These are phyloP conservation scores for Eragrostis nindensis DNA, from an alignment of 176 grass and related monocot genomes.

Conservation along the genomic window DNA sequence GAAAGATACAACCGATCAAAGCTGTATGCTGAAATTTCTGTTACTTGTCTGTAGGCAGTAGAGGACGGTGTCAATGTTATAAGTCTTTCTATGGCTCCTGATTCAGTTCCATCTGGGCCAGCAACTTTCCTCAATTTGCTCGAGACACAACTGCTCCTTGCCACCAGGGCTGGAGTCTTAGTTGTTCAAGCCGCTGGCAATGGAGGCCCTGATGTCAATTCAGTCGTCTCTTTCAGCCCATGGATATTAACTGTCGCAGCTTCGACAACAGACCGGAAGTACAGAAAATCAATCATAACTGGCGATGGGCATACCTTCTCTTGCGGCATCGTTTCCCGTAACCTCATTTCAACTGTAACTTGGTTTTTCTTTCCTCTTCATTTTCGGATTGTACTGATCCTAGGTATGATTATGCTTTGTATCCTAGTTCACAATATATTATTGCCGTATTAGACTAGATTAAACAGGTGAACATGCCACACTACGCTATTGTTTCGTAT, in stretches of 20 bases:
- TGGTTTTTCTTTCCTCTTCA: not conserved
- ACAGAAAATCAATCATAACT: conserved; percentile 70
- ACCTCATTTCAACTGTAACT: conserved; percentile 44
- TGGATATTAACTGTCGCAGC: conserved; percentile 92
- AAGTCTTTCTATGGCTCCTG: conserved; percentile 78
- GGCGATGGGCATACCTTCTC: conserved; percentile 63
- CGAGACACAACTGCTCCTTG: conserved; percentile 85
- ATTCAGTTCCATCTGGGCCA: conserved; percentile 57
- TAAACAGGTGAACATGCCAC: not conserved
- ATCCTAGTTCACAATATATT: not conserved
- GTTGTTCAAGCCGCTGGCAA: conserved; percentile 93
- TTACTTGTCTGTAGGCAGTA: conserved; percentile 70
- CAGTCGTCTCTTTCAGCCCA: conserved; percentile 90
- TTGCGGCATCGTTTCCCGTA: conserved; percentile 65
- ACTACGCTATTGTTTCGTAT: conserved; percentile 22
- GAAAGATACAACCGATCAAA: conserved; percentile 27
- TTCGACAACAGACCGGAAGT: conserved; percentile 70
- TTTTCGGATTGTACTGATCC: not conserved
- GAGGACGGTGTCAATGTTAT: conserved; percentile 91
- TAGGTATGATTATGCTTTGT: conserved; percentile 11
- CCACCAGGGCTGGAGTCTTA: conserved; percentile 82
- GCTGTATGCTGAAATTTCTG: conserved; percentile 3
- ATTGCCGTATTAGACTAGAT: not conserved
- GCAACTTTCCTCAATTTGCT: conserved; percentile 87
- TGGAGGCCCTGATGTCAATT: conserved; percentile 63